These are phyloP conservation scores for Gossypium herbaceum DNA, from an alignment of 345 rosid species.

Conservation along the genomic window DNA sequence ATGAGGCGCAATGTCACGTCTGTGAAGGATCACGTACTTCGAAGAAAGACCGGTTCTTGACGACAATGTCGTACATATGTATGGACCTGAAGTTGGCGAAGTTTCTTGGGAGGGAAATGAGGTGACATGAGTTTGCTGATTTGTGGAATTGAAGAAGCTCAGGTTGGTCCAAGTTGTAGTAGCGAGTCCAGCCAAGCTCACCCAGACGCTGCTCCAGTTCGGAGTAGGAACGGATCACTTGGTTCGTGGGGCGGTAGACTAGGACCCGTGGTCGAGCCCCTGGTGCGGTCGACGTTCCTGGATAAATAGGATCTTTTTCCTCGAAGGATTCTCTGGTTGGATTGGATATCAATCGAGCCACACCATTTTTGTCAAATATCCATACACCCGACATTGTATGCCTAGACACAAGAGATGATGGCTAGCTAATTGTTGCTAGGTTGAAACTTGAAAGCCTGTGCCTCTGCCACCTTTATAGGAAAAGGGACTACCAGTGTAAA, in stretches of 20 bases:
- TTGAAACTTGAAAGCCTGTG: not conserved
- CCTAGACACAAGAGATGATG: not conserved
- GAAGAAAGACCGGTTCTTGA: conserved; percentile 56
- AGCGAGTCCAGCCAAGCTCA: conserved; percentile 69
- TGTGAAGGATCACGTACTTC: conserved; percentile 43
- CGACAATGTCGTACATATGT: conserved; percentile 68
- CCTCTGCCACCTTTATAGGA: not conserved
- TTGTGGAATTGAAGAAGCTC: conserved; percentile 58
- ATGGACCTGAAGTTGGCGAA: conserved; percentile 38
- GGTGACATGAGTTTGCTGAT: conserved; percentile 42
- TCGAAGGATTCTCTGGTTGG: conserved; percentile 65
- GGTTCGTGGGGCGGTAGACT: conserved; percentile 51
- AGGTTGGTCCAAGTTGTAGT: conserved; percentile 28
- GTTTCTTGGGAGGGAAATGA: conserved; percentile 48
- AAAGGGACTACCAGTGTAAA: not conserved
- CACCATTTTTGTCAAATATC: conserved; percentile 26
- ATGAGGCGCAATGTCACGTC: not conserved
- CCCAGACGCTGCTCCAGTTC: conserved; percentile 52
- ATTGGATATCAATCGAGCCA: conserved; percentile 40
- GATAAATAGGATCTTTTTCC: conserved; percentile 38
- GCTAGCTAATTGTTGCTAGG: not conserved
- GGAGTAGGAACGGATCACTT: conserved; percentile 44
- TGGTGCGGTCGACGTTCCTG: conserved; percentile 60
- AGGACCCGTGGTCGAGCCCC: conserved; percentile 66
- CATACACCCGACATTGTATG: conserved; percentile 58